Evolutionary conservation across 129 eudicot species (phyloP).

Genomic region (Flaveria ramosissima): DNA sequence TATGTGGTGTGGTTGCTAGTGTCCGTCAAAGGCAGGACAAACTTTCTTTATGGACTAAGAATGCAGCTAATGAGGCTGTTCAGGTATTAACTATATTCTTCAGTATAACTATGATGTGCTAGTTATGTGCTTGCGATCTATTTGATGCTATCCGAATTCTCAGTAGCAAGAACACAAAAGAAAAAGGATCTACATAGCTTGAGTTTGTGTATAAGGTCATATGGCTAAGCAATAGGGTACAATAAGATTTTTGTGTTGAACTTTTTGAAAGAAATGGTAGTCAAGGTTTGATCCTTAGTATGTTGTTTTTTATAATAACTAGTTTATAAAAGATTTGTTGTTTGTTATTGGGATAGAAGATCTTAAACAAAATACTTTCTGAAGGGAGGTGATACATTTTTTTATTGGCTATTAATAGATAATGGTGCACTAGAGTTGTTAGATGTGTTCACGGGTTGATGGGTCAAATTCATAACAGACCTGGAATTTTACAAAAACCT

Average conservation of each 20-base stretch:
- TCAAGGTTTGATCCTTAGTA: constrained; percentile 6
- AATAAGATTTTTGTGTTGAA: neutral
- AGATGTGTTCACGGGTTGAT: no score
- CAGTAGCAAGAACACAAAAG: neutral
- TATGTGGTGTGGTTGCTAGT: constrained; percentile 92
- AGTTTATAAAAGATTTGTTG: constrained; percentile 3
- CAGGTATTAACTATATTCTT: constrained; percentile 50
- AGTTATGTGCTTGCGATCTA: neutral
- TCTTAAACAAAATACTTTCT: neutral
- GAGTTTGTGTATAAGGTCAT: neutral
- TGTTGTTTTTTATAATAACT: constrained; percentile 1
- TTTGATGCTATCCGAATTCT: neutral
- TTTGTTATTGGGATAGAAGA: constrained; percentile 16
- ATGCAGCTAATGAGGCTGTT: constrained; percentile 85
- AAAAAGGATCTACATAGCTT: neutral
- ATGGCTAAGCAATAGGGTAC: neutral
- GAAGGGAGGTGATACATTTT: neutral
- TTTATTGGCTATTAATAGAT: neutral
- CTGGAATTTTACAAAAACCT: no score
- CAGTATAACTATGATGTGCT: neutral
- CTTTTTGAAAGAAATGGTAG: neutral
- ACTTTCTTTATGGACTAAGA: constrained; percentile 82
- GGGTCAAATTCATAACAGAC: no score
- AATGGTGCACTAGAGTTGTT: neutral
- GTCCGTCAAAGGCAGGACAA: constrained; percentile 78